These are phyloP conservation scores for Penicillium cosmopolitanum DNA, from an alignment of 495 filamentous ascomycete species.

Conservation along the genomic window DNA sequence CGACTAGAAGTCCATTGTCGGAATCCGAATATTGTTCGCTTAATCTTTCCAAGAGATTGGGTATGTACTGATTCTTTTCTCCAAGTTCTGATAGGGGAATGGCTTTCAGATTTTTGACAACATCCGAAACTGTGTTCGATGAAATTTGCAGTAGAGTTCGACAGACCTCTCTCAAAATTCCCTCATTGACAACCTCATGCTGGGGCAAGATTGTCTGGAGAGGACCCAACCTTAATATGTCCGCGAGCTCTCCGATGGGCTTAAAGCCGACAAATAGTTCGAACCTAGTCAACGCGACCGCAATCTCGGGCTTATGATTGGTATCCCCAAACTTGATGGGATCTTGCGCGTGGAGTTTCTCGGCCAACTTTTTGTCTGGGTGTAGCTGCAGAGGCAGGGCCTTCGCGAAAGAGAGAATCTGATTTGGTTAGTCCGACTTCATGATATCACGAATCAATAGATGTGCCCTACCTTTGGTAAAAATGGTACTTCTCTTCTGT, in stretches of 20 bases:
- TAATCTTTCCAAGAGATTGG: constrained; percentile 61
- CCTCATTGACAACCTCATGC: constrained; percentile 54
- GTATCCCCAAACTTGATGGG: constrained; percentile 67
- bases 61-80: constrained; percentile 51
- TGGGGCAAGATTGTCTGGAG: constrained; percentile 55
- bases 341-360: constrained; percentile 63
- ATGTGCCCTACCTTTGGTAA: constrained; percentile 61
- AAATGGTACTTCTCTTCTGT: constrained; percentile 66
- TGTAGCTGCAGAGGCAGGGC: constrained; percentile 78
- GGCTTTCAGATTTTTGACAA: constrained; percentile 49
- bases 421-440: neutral
- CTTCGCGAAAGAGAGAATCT: constrained; percentile 74
- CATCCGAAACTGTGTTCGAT: constrained; percentile 49
- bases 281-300: constrained; percentile 68
- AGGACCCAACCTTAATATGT: constrained; percentile 56
- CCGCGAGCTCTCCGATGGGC: constrained; percentile 57
- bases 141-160: constrained; percentile 55
- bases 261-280: constrained; percentile 78
- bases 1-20: constrained; percentile 61
- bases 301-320: constrained; percentile 86
- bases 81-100: constrained; percentile 50
- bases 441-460: too few species aligned
- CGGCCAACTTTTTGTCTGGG: constrained; percentile 66
- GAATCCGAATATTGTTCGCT: constrained; percentile 60
- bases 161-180: constrained; percentile 59